phyloP scores from a whole-genome alignment of 2,329 filamentous ascomycete species.

The Fusarium protoensiforme region DNA sequence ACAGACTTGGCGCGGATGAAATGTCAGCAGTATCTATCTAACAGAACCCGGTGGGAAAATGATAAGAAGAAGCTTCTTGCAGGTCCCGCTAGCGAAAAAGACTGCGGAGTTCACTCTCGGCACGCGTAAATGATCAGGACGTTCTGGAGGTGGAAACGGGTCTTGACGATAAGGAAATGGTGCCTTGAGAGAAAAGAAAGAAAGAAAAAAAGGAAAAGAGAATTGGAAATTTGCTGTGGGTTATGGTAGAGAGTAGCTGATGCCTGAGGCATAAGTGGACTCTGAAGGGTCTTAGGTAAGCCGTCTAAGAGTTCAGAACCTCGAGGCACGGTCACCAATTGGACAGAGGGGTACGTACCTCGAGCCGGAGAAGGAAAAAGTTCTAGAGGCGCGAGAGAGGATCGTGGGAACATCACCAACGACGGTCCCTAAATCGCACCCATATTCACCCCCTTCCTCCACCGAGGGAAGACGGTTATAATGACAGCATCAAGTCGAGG shows the following conservation, averaged over 20 bases:
- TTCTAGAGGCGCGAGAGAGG: constrained; percentile 37
- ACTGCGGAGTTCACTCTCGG: constrained; percentile 83
- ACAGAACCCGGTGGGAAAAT: constrained; percentile 79
- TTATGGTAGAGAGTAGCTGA: not conserved
- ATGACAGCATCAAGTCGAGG: constrained; percentile 70
- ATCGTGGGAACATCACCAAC: constrained; percentile 33
- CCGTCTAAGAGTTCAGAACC: not conserved
- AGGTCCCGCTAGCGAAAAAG: constrained; percentile 99
- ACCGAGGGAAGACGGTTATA: constrained; percentile 27
- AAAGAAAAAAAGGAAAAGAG: constrained; percentile 45
- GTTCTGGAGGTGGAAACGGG: constrained; percentile 73
- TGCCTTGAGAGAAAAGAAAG: constrained; percentile 67
- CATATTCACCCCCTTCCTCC: constrained; percentile 12
- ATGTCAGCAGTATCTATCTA: constrained; percentile 98
- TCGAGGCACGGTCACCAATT: not conserved
- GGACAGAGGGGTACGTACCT: constrained; percentile 40
- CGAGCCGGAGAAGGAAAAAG: constrained; percentile 36
- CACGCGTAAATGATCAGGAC: constrained; percentile 93
- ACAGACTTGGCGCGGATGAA: not conserved
- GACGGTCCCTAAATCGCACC: not conserved
- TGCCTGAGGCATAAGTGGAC: constrained; percentile 43
- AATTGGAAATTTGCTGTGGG: constrained; percentile 29
- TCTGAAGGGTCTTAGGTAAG: constrained; percentile 2
- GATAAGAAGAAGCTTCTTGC: constrained; percentile 56
- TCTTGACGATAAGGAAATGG: constrained; percentile 97